Evolutionary conservation across 495 filamentous ascomycete species (phyloP), one percentile per base, ranked within the genome.

Genomic region (Hypoxylon crocopeplum): DNA sequence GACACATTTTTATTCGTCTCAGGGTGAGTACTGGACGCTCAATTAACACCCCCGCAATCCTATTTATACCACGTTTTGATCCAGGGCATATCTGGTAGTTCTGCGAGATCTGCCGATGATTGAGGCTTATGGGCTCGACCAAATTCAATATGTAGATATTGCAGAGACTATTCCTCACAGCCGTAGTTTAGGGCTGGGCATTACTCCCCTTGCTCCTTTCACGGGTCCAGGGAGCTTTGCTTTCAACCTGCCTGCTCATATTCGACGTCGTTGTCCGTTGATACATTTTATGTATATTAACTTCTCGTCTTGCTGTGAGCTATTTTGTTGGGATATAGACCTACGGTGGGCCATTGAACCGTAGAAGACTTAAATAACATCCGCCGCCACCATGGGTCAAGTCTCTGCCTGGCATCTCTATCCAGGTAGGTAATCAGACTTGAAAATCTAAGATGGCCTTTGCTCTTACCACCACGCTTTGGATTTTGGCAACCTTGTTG

Each of bases 1-100:
- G 60, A 64, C 60, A 59, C 60, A 59, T 59, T 4, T 21, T 55
- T 59, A 39, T 54, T 37, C 33, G n/a, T n/a, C n/a, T n/a, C n/a
- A n/a, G n/a, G n/a, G n/a, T n/a, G n/a, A n/a, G n/a, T n/a, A n/a
- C n/a, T n/a, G n/a, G n/a, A n/a, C n/a, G 30, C 42, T 42, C 20
- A 39, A 62, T 56, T 42, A 42, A 57, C 19, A 34, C 19, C 60
- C 46, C 45, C 42, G 53, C 36, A 54, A 40, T 44, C 17, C 2
- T 42, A 42, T 54, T n/a, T 56, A 45, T 54, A 39, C 54, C 48
- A 50, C 38, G 54, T 54, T 55, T 55, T 50, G n/a, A 34, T 7
- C 37, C 30, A 57, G 38, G 54, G 54, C 37, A 38, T n/a, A 63
- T 37, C 39, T 56, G 44, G 42, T 15, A 32, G 29, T 37, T 48